Conservation (phyloP, 164 flowering plant species). For the Umbellularia californica region DNA sequence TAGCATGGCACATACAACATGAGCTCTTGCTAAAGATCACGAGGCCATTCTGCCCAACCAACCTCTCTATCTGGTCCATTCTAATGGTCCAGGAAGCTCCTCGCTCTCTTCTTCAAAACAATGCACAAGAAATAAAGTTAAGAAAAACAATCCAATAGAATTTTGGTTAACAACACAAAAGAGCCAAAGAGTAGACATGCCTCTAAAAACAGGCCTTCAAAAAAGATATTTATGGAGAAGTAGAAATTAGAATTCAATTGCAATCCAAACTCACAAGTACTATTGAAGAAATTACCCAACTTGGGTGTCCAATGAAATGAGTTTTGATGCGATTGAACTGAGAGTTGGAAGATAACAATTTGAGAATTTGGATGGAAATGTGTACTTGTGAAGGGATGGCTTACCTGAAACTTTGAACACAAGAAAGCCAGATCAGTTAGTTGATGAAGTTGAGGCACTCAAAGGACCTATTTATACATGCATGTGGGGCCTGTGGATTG, state of each 20-base stretch:
- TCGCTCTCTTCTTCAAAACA: too few species aligned
- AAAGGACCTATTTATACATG: not conserved
- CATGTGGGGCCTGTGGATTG: not conserved
- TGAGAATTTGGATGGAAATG: not conserved
- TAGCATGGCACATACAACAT: conserved; percentile 75
- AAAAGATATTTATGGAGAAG: not conserved
- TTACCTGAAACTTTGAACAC: not conserved
- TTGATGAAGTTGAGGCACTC: not conserved
- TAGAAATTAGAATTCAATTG: not conserved
- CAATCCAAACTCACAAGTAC: not conserved
- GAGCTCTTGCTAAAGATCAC: conserved; percentile 82
- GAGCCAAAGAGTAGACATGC: too few species aligned
- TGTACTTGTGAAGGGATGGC: not conserved
- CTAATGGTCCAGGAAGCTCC: not conserved
- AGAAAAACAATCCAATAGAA: too few species aligned
- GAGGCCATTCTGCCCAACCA: conserved; percentile 58
- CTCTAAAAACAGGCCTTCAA: not conserved
- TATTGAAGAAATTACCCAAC: not conserved
- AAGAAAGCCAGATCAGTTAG: too few species aligned
- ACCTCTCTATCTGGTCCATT: conserved; percentile 21
- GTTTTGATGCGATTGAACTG: too few species aligned
- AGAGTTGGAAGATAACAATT: not conserved
- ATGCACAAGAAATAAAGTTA: too few species aligned
- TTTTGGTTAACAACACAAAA: not conserved
- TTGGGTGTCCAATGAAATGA: too few species aligned